phyloP scores from a whole-genome alignment of 1,284 basidiomycete genomes.

The Ustilago bromivora region DNA sequence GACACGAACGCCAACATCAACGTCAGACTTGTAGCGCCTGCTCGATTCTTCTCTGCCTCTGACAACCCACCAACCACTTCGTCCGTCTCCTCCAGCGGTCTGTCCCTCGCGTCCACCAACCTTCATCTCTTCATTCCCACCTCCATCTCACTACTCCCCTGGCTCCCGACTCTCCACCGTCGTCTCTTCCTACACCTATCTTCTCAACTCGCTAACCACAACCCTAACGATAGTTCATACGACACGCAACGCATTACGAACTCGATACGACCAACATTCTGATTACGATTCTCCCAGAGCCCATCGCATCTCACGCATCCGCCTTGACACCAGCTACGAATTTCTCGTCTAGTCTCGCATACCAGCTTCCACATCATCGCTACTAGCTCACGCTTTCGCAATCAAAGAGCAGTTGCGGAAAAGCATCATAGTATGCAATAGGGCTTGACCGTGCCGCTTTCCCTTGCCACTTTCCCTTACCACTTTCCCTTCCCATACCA shows the following conservation, averaged over 20 bases:
- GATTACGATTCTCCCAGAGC: background rate
- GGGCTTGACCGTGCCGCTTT: background rate
- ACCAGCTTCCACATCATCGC: background rate
- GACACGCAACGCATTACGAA: constrained; percentile 7
- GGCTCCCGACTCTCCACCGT: background rate
- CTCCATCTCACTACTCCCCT: background rate
- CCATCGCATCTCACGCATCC: background rate
- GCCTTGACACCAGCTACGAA: background rate
- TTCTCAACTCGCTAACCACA: constrained; percentile 4
- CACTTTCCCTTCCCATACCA: background rate
- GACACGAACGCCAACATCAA: constrained; percentile 1
- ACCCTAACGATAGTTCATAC: constrained; percentile 1
- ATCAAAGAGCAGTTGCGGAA: background rate
- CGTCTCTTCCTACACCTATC: background rate
- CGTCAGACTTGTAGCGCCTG: background rate
- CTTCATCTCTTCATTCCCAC: constrained; percentile 4
- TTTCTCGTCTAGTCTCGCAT: background rate
- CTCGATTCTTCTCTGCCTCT: background rate
- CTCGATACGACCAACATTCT: background rate
- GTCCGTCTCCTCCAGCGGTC: background rate
- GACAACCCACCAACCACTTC: constrained; percentile 3
- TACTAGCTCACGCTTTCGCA: background rate
- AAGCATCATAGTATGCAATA: background rate
- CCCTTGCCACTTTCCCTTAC: background rate
- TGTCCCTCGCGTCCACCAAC: background rate